These are phyloP conservation scores for Ramaria sp. DNA, from an alignment of 768 basidiomycete genomes.

Conservation along the genomic window DNA sequence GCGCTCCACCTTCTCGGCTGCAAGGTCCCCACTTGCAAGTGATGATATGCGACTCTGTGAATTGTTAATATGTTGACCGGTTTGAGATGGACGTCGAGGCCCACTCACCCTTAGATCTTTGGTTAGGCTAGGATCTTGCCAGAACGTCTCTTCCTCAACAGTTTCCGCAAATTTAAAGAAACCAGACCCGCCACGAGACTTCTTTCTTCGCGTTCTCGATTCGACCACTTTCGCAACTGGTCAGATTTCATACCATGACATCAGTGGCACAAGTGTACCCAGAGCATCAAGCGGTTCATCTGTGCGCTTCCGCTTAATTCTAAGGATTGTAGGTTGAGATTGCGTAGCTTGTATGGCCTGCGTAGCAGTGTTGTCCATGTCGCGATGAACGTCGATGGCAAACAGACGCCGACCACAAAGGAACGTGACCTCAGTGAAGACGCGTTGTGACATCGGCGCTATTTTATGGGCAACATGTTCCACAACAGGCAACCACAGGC, in stretches of 20 bases:
- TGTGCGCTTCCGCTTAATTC: constrained; percentile 74
- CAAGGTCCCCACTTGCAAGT: constrained; percentile 31
- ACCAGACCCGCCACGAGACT: constrained; percentile 39
- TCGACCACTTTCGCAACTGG: constrained; percentile 41
- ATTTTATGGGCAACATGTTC: too few relatives aligned
- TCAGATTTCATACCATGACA: constrained; percentile 11
- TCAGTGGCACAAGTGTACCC: constrained; percentile 32
- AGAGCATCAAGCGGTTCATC: constrained; percentile 78
- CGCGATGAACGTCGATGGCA: background rate
- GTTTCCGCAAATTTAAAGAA: constrained; percentile 79
- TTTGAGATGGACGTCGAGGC: background rate
- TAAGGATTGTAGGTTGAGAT: constrained; percentile 53
- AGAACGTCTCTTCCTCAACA: constrained; percentile 49
- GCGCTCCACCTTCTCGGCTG: constrained; percentile 17
- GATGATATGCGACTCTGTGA: constrained; percentile 46
- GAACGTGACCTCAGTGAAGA: too few relatives aligned
- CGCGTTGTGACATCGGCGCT: too few relatives aligned
- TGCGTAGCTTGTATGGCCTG: constrained; percentile 2
- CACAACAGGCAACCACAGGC: too few relatives aligned
- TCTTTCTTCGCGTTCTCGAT: constrained; percentile 30
- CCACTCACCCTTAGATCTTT: constrained; percentile 49
- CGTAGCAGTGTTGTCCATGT: background rate
- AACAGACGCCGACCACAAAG: too few relatives aligned
- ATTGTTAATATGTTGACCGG: background rate
- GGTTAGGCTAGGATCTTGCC: constrained; percentile 49